Percentiles rank a stretch among this genome's conserved stretches.
These are phyloP conservation scores for Salvia splendens DNA, from an alignment of 257 asterid genomes.

Conservation along the genomic window DNA sequence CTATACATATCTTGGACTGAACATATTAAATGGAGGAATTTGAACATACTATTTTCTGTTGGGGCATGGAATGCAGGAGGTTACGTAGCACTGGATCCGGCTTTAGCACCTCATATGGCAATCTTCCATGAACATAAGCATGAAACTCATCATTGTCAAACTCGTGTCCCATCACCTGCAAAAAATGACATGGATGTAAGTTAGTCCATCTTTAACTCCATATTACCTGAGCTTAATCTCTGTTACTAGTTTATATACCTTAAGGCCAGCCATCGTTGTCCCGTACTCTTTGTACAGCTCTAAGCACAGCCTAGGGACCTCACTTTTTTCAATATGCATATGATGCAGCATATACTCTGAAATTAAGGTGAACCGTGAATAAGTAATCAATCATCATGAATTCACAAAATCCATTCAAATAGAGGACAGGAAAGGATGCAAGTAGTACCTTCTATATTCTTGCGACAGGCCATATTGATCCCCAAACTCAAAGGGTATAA, in stretches of 20 bases:
- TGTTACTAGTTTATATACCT: conserved; percentile 42
- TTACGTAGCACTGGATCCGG: conserved; percentile 75
- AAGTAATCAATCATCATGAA: conserved; percentile 7
- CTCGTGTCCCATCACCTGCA: conserved; percentile 66
- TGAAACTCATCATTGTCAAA: conserved; percentile 80
- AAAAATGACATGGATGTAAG: background rate
- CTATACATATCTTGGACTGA: background rate
- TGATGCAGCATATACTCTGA: conserved; percentile 71
- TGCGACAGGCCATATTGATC: conserved; percentile 74
- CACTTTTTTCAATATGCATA: conserved; percentile 64
- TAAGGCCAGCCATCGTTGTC: conserved; percentile 96
- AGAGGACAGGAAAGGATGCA: background rate
- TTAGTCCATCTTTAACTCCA: conserved; percentile 4
- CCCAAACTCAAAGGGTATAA: conserved; percentile 85
- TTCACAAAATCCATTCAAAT: background rate
- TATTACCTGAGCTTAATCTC: background rate
- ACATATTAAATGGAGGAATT: conserved; percentile 47
- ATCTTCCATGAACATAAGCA: conserved; percentile 79
- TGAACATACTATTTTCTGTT: conserved; percentile 66
- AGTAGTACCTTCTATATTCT: conserved; percentile 73
- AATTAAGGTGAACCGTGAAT: conserved; percentile 6
- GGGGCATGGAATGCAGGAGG: conserved; percentile 78
- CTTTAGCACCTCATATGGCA: conserved; percentile 72
- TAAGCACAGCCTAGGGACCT: conserved; percentile 76
- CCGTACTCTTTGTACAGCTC: conserved; percentile 82